These are phyloP conservation scores for Sclerotinia spermophila DNA, from an alignment of 2,329 filamentous ascomycete species.

Conservation along the genomic window DNA sequence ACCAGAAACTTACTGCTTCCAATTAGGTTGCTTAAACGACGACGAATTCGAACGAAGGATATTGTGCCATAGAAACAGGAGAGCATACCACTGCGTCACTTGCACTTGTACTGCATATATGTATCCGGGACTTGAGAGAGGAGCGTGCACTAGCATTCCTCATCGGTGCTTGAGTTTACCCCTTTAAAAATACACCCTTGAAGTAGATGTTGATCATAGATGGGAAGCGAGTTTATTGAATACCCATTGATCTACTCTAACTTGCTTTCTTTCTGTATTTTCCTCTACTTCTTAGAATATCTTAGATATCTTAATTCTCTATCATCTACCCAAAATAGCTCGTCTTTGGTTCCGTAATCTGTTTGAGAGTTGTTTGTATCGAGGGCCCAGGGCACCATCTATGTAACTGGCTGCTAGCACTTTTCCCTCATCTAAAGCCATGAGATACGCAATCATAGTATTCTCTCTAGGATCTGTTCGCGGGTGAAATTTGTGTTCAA, in stretches of 20 bases:
- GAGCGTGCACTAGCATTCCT: too few species aligned
- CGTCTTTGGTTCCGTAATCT: background rate
- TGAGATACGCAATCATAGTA: slow-evolving; percentile 25
- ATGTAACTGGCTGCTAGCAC: background rate
- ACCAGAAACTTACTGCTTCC: too few species aligned
- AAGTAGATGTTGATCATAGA: background rate
- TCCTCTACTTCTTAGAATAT: background rate
- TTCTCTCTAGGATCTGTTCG: slow-evolving; percentile 30
- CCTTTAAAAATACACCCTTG: background rate
- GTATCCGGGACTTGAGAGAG: background rate
- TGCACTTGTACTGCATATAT: too few species aligned
- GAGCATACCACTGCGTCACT: too few species aligned
- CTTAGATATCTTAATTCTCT: background rate
- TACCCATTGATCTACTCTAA: background rate
- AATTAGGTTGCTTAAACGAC: too few species aligned
- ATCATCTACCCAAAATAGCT: too few species aligned
- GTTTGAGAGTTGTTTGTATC: too few species aligned
- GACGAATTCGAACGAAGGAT: background rate
- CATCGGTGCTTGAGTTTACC: too few species aligned
- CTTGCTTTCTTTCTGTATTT: too few species aligned
- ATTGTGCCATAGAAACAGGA: background rate
- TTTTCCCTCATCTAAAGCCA: rapidly evolving
- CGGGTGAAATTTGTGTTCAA: slow-evolving; percentile 62
- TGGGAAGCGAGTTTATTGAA: background rate
- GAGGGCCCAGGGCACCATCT: too few species aligned